Base-by-base conservation (phyloP, 441 rosid species). In the Theobroma grandiflorum region DNA sequence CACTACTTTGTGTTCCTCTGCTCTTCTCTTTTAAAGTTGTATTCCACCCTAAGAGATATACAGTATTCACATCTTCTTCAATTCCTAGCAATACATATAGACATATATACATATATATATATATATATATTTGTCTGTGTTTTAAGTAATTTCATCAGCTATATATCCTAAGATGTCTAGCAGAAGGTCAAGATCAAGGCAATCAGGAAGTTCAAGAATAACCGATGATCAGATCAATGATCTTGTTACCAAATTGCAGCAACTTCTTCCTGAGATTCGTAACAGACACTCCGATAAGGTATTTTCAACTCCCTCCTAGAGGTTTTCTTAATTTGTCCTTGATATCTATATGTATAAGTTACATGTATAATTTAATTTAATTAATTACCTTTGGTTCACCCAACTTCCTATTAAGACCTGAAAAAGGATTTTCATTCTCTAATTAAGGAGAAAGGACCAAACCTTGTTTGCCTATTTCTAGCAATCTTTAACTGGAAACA, bases 181-280 rank as follows among this genome's bases (percentile, higher is more conserved):
- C 88, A 80, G 98, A 85, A 92, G 88, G 78, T 88, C 98, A 50
- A 82, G 94, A 79, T 86, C 96, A 79, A 92, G 95, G 83, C 90
- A 88, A 64, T 83, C 95, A 58, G 90, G 91, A 55, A 79, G 86
- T 78, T 89, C 97, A 72, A 91, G 93, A 83, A 91, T 95, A 86
- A 86, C 86, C 6, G 97, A 95, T 79, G 98, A 93, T 77, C 98
- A 95, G 89, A 92, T 95, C 87, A 86, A 88, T 82, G 97, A 95
- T 86, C 97, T 95, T 69, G 95, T 95, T 78, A 80, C 92, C 77
- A 91, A 89, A 87, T 86, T 95, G 80, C 98, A 95, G 79, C 95
- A 90, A 59, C 94, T 95, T 83, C 92, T 92, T 72, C 97, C 97
- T 50, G 94, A 92, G 88, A 85, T 93, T 84, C 87, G 90, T 15